Conservation (phyloP, 768 basidiomycete genomes). For the Boletus rufocinnamomeus region DNA sequence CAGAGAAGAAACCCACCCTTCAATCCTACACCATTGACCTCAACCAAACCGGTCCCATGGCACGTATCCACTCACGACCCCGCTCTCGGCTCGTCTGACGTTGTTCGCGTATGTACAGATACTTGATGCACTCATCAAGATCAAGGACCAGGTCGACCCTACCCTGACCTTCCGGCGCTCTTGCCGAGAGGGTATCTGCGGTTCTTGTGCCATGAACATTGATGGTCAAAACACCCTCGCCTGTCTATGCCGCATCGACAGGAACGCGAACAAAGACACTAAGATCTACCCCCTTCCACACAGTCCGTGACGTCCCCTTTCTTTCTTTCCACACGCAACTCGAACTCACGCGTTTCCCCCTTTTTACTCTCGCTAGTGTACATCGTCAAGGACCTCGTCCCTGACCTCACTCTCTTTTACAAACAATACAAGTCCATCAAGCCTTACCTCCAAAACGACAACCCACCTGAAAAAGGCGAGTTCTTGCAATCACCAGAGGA, state of each 20-base stretch:
- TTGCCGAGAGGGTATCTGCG: constrained; percentile 95
- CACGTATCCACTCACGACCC: constrained; percentile 31
- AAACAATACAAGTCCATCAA: constrained; percentile 99
- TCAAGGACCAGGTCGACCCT: constrained; percentile 98
- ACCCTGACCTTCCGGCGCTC: constrained; percentile 95
- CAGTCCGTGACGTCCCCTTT: constrained; percentile 56
- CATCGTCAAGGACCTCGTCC: constrained; percentile 97
- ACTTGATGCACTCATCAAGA: constrained; percentile 94
- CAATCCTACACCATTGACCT: constrained; percentile 93
- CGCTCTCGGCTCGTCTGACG: constrained; percentile 6
- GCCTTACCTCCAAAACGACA: constrained; percentile 93
- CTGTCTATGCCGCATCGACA: constrained; percentile 93
- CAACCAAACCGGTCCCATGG: constrained; percentile 96
- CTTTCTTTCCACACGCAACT: background rate
- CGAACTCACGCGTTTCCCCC: background rate
- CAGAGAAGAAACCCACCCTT: constrained; percentile 84
- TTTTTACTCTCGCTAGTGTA: constrained; percentile 66
- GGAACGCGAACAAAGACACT: constrained; percentile 63
- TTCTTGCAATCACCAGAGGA: constrained; percentile 90
- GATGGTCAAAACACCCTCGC: constrained; percentile 98
- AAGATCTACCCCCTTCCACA: constrained; percentile 98
- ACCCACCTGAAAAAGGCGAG: constrained; percentile 82
- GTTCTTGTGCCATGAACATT: constrained; percentile 99
- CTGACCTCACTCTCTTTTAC: constrained; percentile 89
- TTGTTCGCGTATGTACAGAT: constrained; percentile 41